Base-by-base conservation (phyloP, 805 yeast species). In the Teunomyces tritomae region DNA sequence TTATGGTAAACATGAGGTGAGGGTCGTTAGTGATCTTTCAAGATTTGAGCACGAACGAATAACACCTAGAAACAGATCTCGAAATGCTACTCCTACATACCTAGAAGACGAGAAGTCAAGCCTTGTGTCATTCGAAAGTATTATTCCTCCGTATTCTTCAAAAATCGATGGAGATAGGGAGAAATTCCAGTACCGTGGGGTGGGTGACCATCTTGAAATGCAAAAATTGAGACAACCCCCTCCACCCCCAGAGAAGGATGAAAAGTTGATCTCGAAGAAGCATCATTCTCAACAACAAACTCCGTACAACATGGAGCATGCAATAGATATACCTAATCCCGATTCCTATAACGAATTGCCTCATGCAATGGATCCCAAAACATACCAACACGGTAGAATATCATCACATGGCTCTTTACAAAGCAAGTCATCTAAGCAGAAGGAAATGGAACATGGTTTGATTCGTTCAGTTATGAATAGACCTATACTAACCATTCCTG, bases 381-480 rank as follows among this genome's bases (percentile, higher is more conserved):
- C 56, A 8, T 54, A 57, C 35, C 48, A 29, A 28, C 13, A 40
- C n/a, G 40, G 40, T 16, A 37, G 40, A 37, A 37, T 20, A 24
- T 26, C 29, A 5, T 37, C 41, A 2, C 45, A 29, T 10, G 30
- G 43, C 2, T 65, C 57, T 10, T 24, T 47, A 6, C 51, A 44
- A 13, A 64, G 67, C 43, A 17, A 62, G 32, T 39, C 49, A 2
- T 61, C 70, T 6, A 49, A 51, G 16, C 59, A 55, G 32, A 58
- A 57, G 47, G 53, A 50, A 8, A 44, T 67, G 44, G 73, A 68
- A 45, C 51, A 55, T 30, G 58, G 59, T 8, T 56, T 70, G 43
- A 61, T 70, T 5, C 58, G 55, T 40, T 47, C 53, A 32, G 71
- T 69, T 2, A 68, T 70, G 73, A 62, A 68, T 50, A 55, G 62